phyloP scores from a whole-genome alignment of 1,284 basidiomycete species.

The Pseudozyma hubeiensis region DNA sequence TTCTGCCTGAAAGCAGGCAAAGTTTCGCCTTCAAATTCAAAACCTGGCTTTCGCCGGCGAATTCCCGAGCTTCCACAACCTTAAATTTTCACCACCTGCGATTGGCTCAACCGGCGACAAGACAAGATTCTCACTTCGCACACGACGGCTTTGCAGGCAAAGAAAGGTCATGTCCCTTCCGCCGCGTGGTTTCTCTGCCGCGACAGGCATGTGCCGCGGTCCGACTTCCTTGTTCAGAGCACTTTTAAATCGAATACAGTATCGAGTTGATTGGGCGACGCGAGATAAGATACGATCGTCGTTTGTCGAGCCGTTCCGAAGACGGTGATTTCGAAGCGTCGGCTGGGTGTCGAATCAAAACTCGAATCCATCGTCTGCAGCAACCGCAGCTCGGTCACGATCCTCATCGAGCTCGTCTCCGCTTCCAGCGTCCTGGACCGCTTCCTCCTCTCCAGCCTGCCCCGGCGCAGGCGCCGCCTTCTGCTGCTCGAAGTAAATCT shows the following conservation, averaged over 20 bases:
- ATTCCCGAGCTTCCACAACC: no score
- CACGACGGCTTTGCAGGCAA: no score
- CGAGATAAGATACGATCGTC: not conserved
- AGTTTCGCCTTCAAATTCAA: no score
- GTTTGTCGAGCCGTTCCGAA: not conserved
- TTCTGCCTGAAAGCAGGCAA: no score
- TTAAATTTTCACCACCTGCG: no score
- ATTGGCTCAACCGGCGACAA: no score
- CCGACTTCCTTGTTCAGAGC: no score
- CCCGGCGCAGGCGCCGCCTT: slow-evolving; percentile 31
- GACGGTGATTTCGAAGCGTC: not conserved
- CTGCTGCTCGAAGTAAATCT: slow-evolving; percentile 60
- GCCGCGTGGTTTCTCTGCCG: no score
- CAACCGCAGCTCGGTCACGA: not conserved
- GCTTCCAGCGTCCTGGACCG: slow-evolving; percentile 12
- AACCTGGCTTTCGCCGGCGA: no score
- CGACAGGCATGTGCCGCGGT: no score
- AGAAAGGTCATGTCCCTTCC: no score
- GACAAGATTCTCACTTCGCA: no score
- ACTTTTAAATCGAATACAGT: not conserved
- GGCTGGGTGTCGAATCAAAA: slow-evolving; percentile 9
- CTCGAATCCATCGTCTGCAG: slow-evolving; percentile 29
- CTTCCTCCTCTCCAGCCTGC: slow-evolving; percentile 12
- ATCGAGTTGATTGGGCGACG: not conserved
- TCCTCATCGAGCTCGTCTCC: slow-evolving; percentile 15